Conservation (phyloP, 495 filamentous ascomycete species). For the Choiromyces venosus region DNA sequence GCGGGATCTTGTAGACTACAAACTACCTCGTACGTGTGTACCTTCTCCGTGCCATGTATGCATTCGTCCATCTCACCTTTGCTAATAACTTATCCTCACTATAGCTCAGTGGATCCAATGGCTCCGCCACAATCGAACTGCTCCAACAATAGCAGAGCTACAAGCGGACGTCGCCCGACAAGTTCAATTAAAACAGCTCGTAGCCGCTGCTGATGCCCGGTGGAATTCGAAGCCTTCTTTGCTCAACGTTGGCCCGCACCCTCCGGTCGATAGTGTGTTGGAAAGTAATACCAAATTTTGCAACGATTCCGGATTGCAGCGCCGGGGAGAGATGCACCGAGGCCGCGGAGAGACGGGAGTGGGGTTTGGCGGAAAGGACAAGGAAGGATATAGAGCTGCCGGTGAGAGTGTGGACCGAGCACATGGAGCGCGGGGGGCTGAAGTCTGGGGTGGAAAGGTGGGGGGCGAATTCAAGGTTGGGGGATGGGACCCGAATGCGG, state of each 20-base stretch:
- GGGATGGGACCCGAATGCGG: slow-evolving; percentile 9
- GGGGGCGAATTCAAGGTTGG: slow-evolving; percentile 10
- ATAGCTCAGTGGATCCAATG: slow-evolving; percentile 87
- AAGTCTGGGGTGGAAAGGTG: neutral
- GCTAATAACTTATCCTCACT: slow-evolving; percentile 16
- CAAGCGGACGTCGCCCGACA: slow-evolving; percentile 61
- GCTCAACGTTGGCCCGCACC: slow-evolving; percentile 40
- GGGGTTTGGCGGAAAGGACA: slow-evolving; percentile 15
- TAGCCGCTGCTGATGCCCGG: slow-evolving; percentile 70
- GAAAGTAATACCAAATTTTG: slow-evolving; percentile 22
- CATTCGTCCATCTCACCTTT: neutral
- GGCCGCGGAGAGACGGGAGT: slow-evolving; percentile 9
- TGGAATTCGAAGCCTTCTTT: slow-evolving; percentile 70
- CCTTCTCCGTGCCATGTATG: neutral
- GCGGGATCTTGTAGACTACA: slow-evolving; percentile 33
- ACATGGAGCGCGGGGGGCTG: slow-evolving; percentile 4
- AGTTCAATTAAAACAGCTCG: slow-evolving; percentile 64
- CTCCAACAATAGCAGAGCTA: slow-evolving; percentile 74
- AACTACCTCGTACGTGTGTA: slow-evolving; percentile 18
- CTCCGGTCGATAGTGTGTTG: slow-evolving; percentile 9
- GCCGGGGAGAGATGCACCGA: neutral
- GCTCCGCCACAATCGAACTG: slow-evolving; percentile 73
- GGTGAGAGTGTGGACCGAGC: slow-evolving; percentile 16
- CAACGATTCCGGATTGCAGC: slow-evolving; percentile 14
- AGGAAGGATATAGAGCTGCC: slow-evolving; percentile 4